A percentile compares a stretch with the other conserved stretches of the same genome.
Evolutionary conservation across 805 yeast species (phyloP).

Genomic region (Ogataea degrootiae): DNA sequence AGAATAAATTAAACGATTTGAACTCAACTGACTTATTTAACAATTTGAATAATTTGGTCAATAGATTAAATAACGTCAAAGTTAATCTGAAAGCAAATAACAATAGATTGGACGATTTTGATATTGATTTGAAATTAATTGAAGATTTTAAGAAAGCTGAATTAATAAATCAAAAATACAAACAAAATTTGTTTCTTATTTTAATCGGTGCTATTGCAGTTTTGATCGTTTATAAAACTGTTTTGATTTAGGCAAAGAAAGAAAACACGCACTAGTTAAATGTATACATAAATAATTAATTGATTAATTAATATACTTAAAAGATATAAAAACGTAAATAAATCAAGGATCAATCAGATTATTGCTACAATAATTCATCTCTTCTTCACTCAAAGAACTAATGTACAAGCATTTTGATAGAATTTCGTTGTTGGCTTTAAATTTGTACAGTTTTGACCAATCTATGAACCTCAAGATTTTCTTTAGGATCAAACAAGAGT

Average conservation of each 20-base stretch:
- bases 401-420: slow-evolving; percentile 82
- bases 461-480: slow-evolving; percentile 76
- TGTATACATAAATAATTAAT: background rate
- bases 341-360: slow-evolving; percentile 15
- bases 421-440: slow-evolving; percentile 54
- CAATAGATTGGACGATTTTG: slow-evolving; percentile 17
- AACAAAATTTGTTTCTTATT: slow-evolving; percentile 8
- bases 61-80: slow-evolving; percentile 24
- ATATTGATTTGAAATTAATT: slow-evolving; percentile 13
- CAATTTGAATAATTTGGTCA: slow-evolving; percentile 25
- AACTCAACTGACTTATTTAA: slow-evolving; percentile 20
- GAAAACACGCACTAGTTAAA: background rate
- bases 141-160: slow-evolving; percentile 17
- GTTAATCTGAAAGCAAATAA: slow-evolving; percentile 18
- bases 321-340: background rate
- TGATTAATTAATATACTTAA: background rate
- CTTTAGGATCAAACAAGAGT: slow-evolving; percentile 72
- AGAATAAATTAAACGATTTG: slow-evolving; percentile 19
- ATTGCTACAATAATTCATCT: slow-evolving; percentile 44
- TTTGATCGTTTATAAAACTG: slow-evolving; percentile 7
- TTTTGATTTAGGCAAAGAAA: background rate
- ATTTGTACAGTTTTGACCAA: slow-evolving; percentile 69
- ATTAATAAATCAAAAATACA: slow-evolving; percentile 7
- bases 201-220: slow-evolving; percentile 4
- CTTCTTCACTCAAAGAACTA: slow-evolving; percentile 66